phyloP scores from a whole-genome alignment of 2,329 filamentous ascomycete genomes.

The Ophiostoma fasciatum region DNA sequence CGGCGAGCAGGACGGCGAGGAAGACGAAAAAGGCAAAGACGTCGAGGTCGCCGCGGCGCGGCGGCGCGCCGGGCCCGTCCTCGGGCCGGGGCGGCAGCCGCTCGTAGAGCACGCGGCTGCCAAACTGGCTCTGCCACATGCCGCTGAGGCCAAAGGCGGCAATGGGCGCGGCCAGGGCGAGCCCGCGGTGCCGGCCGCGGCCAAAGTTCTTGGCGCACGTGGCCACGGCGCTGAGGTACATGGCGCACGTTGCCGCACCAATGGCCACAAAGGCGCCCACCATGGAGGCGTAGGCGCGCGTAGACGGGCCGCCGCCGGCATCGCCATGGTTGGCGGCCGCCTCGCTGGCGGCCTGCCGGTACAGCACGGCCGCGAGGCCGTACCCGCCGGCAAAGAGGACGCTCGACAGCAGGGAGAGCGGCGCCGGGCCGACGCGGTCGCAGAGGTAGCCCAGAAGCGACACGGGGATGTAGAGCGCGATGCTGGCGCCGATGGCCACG shows the following conservation, averaged over 20 bases:
- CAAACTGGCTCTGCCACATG: slow-evolving; percentile 90
- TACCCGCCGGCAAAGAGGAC: slow-evolving; percentile 70
- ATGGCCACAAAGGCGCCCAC: slow-evolving; percentile 69
- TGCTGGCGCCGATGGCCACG: slow-evolving; percentile 71
- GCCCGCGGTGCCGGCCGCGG: slow-evolving; percentile 68
- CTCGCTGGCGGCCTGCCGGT: slow-evolving; percentile 33
- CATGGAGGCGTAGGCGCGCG: slow-evolving; percentile 76
- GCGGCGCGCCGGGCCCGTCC: slow-evolving; percentile 23
- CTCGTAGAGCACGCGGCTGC: slow-evolving; percentile 63
- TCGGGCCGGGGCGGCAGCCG: slow-evolving; percentile 40
- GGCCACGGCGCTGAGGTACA: slow-evolving; percentile 85
- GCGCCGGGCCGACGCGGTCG: slow-evolving; percentile 71
- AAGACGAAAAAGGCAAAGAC: slow-evolving; percentile 86
- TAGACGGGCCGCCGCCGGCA: slow-evolving; percentile 12
- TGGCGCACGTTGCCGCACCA: slow-evolving; percentile 68
- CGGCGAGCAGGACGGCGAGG: slow-evolving; percentile 54
- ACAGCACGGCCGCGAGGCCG: slow-evolving; percentile 65
- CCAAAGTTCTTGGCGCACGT: slow-evolving; percentile 98
- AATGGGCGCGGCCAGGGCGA: slow-evolving; percentile 82
- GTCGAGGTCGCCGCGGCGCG: slow-evolving; percentile 43
- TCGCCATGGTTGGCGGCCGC: slow-evolving; percentile 18
- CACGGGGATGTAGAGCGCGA: slow-evolving; percentile 86
- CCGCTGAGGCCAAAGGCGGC: slow-evolving; percentile 85
- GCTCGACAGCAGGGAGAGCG: slow-evolving; percentile 58
- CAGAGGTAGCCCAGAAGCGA: slow-evolving; percentile 81